Evolutionary conservation across 306 rosid species (phyloP).

Genomic region (Prunus salicina): DNA sequence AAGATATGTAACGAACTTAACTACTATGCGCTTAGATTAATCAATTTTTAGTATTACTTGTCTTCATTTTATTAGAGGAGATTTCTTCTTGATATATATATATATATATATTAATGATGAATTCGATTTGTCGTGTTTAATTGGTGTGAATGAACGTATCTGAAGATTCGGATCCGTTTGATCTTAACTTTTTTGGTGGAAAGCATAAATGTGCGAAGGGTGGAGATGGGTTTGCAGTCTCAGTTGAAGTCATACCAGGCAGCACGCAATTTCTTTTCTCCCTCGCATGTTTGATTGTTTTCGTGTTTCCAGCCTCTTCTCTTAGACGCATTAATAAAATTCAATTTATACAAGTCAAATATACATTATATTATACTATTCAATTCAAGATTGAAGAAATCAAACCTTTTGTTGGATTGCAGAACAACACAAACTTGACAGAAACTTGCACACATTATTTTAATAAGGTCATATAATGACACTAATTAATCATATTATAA

Average conservation of each 20-base stretch:
- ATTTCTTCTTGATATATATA: too few species aligned
- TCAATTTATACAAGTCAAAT: background rate
- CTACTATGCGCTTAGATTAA: too few species aligned
- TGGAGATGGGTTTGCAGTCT: background rate
- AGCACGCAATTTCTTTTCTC: background rate
- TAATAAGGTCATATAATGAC: too few species aligned
- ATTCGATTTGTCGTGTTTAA: too few species aligned
- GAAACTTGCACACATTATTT: too few species aligned
- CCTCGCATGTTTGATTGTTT: background rate
- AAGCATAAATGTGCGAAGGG: background rate
- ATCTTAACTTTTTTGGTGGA: background rate
- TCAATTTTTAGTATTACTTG: too few species aligned
- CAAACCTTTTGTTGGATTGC: background rate
- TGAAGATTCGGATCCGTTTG: too few species aligned
- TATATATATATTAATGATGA: too few species aligned
- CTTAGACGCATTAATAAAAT: background rate
- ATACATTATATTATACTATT: background rate
- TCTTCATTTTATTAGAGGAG: too few species aligned
- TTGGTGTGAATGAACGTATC: too few species aligned
- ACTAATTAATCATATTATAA: too few species aligned
- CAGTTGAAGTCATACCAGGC: background rate
- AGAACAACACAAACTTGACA: background rate
- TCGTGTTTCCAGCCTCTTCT: conserved; percentile 1
- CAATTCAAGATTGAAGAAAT: background rate
- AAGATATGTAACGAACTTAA: too few species aligned